These are phyloP conservation scores for Neospermospora avenae DNA, from an alignment of 2,329 filamentous ascomycete genomes.

Conservation along the genomic window DNA sequence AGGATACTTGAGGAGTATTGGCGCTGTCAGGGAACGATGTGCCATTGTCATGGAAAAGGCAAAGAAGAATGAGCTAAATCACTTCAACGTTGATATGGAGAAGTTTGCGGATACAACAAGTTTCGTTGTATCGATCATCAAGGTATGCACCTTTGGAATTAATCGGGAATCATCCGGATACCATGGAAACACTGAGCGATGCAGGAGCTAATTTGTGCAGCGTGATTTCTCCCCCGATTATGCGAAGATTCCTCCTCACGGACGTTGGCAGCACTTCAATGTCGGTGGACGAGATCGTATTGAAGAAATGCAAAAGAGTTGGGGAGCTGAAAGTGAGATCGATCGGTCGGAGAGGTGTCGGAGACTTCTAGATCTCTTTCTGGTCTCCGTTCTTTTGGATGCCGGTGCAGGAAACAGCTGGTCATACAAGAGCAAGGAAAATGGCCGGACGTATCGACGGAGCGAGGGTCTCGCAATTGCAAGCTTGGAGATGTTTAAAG, in stretches of 20 bases:
- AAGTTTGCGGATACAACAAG: conserved; percentile 66
- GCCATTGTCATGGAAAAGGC: conserved; percentile 60
- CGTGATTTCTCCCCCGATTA: conserved; percentile 69
- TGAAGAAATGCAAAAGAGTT: conserved; percentile 66
- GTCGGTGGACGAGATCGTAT: conserved; percentile 75
- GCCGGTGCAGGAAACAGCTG: conserved; percentile 87
- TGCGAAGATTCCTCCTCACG: conserved; percentile 76
- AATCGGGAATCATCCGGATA: too few species aligned
- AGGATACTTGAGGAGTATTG: conserved; percentile 85
- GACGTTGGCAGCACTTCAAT: conserved; percentile 79
- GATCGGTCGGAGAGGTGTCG: conserved; percentile 73
- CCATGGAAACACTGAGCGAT: neutral
- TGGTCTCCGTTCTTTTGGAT: conserved; percentile 78
- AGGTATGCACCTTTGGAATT: conserved; percentile 3
- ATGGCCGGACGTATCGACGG: conserved; percentile 74
- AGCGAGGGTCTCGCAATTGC: conserved; percentile 84
- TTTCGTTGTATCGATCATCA: conserved; percentile 72
- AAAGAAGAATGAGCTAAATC: conserved; percentile 63
- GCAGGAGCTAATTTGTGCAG: conserved; percentile 39
- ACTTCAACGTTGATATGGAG: conserved; percentile 68
- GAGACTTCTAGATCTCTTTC: conserved; percentile 72
- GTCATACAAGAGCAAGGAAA: conserved; percentile 90
- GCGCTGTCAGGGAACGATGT: conserved; percentile 76
- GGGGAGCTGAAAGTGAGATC: conserved; percentile 62
- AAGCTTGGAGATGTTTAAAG: conserved; percentile 88